A percentile compares a stretch with the other conserved stretches of the same genome.
These are phyloP conservation scores for Vitis hybrid DNA, from an alignment of 177 flowering plant species.

Conservation along the genomic window DNA sequence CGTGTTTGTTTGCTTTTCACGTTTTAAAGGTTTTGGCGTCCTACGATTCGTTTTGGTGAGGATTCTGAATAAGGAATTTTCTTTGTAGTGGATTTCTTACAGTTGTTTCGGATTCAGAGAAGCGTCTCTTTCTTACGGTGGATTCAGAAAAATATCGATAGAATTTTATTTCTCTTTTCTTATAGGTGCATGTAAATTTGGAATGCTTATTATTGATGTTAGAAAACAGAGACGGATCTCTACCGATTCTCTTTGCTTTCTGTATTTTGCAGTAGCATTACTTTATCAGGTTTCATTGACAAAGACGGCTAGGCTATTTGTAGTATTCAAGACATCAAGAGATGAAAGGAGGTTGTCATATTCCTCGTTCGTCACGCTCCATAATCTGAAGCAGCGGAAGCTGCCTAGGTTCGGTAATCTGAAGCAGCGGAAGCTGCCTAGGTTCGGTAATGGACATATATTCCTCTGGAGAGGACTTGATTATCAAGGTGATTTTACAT, in stretches of 20 bases:
- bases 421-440: constrained; percentile 34
- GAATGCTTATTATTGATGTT: constrained; percentile 13
- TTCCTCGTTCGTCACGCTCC: constrained; percentile 21
- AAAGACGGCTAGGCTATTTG: constrained; percentile 15
- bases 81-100: constrained; percentile 4
- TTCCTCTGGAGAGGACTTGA: constrained; percentile 55
- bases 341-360: constrained; percentile 26
- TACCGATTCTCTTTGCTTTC: constrained; percentile 27
- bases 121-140: constrained; percentile 27
- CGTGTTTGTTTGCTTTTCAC: constrained; percentile 7
- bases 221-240: constrained; percentile 29
- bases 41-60: constrained; percentile 54
- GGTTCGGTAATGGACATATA: constrained; percentile 43
- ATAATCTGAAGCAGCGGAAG: constrained; percentile 39
- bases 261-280: constrained; percentile 35
- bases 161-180: not conserved
- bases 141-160: constrained; percentile 19
- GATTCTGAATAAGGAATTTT: constrained; percentile 40
- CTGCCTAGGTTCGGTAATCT: constrained; percentile 16
- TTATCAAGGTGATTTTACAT: constrained; percentile 43
- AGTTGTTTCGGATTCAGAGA: constrained; percentile 24
- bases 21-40: constrained; percentile 43
- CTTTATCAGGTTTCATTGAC: constrained; percentile 15
- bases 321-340: constrained; percentile 14
- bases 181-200: constrained; percentile 10